Conservation (phyloP, 78 protist genomes). For the Tieghemostelium lacteum region DNA sequence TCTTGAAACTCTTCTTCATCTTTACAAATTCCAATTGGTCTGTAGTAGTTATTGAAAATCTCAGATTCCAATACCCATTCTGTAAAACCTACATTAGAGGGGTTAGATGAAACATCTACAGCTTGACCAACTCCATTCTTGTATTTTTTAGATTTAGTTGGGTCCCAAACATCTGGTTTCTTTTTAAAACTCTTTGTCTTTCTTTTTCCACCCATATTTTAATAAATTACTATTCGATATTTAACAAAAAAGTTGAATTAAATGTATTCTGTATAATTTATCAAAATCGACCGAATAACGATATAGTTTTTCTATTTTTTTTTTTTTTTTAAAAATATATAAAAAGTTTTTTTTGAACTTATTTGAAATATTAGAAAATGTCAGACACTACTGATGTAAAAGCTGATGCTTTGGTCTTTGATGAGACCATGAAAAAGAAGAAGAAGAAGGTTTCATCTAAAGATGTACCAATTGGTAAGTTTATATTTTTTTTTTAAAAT, state of each 20-base stretch:
- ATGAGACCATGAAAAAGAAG: slow-evolving; percentile 31
- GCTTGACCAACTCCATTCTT: slow-evolving; percentile 18
- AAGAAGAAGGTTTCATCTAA: slow-evolving; percentile 6
- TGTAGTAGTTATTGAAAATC: slow-evolving; percentile 1
- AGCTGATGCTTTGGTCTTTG: slow-evolving; percentile 37
- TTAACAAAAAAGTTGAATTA: no score
- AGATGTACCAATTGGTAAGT: slow-evolving; percentile 16
- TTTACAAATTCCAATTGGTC: not conserved
- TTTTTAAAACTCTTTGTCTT: not conserved
- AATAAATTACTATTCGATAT: no score
- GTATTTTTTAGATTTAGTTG: slow-evolving; percentile 4
- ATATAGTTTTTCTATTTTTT: slow-evolving; percentile 25
- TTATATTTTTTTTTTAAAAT: not conserved
- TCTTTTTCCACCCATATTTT: not conserved
- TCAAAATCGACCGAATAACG: no score
- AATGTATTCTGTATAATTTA: no score
- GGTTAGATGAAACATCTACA: not conserved
- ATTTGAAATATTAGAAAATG: not conserved
- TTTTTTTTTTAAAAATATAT: slow-evolving; percentile 1
- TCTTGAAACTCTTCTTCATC: slow-evolving; percentile 56
- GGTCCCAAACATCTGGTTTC: not conserved
- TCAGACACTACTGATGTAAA: no score
- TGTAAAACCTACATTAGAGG: not conserved
- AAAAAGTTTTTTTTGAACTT: not conserved
- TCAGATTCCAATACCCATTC: not conserved